phyloP scores from a whole-genome alignment of 2,329 filamentous ascomycete genomes.

The Cladophialophora exuberans region DNA sequence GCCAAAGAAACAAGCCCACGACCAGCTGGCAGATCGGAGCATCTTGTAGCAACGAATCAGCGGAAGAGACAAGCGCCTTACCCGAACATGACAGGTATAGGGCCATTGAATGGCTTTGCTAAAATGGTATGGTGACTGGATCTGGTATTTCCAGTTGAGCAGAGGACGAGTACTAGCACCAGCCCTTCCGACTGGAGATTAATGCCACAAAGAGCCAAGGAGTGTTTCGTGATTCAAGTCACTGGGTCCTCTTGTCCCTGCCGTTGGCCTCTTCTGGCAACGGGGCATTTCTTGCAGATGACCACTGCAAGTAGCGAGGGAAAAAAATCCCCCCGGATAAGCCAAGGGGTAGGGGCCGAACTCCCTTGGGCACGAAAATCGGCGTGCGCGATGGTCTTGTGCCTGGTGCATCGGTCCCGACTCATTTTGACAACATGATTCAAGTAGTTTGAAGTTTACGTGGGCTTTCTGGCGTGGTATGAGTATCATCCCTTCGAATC shows the following conservation, averaged over 20 bases:
- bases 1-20: slow-evolving; percentile 1
- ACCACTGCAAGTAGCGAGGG: slow-evolving; percentile 10
- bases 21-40: neutral
- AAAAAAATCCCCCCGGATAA: slow-evolving; percentile 2
- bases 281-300: slow-evolving; percentile 2
- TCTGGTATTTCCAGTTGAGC: slow-evolving; percentile 15
- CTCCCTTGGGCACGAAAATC: neutral
- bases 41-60: slow-evolving; percentile 17
- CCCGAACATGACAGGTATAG: slow-evolving; percentile 15
- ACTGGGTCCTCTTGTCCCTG: slow-evolving; percentile 12
- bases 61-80: slow-evolving; percentile 16
- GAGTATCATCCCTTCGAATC: neutral
- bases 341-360: slow-evolving; percentile 7
- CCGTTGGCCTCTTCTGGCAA: slow-evolving; percentile 16
- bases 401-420: neutral
- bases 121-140: slow-evolving; percentile 16
- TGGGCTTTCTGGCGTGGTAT: slow-evolving; percentile 1
- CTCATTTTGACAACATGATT: slow-evolving; percentile 5
- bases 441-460: neutral
- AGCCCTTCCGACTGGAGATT: slow-evolving; percentile 13
- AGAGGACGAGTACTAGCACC: neutral
- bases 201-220: slow-evolving; percentile 18
- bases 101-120: slow-evolving; percentile 11
- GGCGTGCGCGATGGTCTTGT: neutral
- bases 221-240: slow-evolving; percentile 7